Percentiles rank a stretch among this genome's conserved stretches.
Conservation (phyloP, 2,329 filamentous ascomycete species). For the Claviceps monticola region DNA sequence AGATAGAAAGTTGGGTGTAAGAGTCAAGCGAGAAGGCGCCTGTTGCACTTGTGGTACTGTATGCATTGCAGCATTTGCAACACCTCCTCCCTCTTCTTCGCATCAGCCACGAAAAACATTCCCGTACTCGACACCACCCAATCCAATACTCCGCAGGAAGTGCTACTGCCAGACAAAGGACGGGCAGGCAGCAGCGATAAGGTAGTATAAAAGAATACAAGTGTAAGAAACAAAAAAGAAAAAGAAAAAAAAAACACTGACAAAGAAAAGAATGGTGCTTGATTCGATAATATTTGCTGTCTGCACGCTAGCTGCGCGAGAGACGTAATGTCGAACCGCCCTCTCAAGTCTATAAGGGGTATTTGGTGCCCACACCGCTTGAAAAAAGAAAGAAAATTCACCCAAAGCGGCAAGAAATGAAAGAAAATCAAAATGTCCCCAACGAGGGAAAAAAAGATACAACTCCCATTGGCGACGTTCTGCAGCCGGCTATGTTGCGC, state of each 20-base stretch:
- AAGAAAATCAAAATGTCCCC: slow-evolving; percentile 1
- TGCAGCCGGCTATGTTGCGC: background rate
- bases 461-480: slow-evolving; percentile 8
- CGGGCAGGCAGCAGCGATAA: too few species aligned
- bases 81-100: background rate
- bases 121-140: background rate
- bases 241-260: slow-evolving; percentile 10
- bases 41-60: too few species aligned
- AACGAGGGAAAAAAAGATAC: slow-evolving; percentile 2
- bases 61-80: too few species aligned
- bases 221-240: slow-evolving; percentile 13
- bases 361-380: slow-evolving; percentile 21
- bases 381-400: slow-evolving; percentile 4
- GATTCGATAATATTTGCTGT: slow-evolving; percentile 13
- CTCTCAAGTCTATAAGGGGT: slow-evolving; percentile 24
- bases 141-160: background rate
- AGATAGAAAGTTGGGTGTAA: too few species aligned
- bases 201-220: slow-evolving; percentile 6
- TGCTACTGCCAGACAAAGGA: background rate
- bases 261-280: slow-evolving; percentile 12
- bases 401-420: background rate
- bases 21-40: too few species aligned
- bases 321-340: slow-evolving; percentile 8
- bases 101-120: background rate
- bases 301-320: slow-evolving; percentile 12